Evolutionary conservation across 2,329 filamentous ascomycete genomes (phyloP), one percentile per base, ranked within the genome.

Genomic region (Aspergillus luchuensis): DNA sequence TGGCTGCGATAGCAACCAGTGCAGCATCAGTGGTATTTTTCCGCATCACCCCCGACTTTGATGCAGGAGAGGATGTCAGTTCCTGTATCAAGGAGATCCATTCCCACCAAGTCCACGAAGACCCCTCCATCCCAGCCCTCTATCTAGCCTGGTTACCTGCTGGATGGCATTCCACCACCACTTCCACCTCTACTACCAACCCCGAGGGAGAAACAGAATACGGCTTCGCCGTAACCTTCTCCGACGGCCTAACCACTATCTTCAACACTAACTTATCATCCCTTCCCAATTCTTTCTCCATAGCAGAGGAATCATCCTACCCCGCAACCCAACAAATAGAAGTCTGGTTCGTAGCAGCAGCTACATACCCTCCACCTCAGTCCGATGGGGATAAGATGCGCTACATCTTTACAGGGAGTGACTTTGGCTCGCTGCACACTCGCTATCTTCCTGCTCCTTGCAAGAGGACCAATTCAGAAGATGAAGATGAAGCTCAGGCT

Each of bases 1-100:
- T 90, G 3, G 82, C 96, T 56, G 92, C 87, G 8, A 87, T 89
- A 3, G 91, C 91, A 8, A 91, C 90, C 1, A 97, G 92, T 63
- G 91, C 89, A 74, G 64, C 77, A 89, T 48, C 68, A 17, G 68
- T 76, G 2, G 66, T 73, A 5, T 61, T 80, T 8, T 81, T 81
- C 49, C 68, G 73, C 13, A 63, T 75, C 7, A 28, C 8, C 7
- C 25, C 25, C 25, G 7, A 28, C 25, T 3, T 28, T 28, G 25
- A 28, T 28, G 25, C 25, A 0, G 25, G 25, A 8, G 25, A 28
- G 25, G 25, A 28, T 7, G 7, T 28, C 25, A 28, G 25, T 8
- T 8, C 25, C 7, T 28, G 25, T 28, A 28, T 28, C 1, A 62
- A 56, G 0, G 77, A 76, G 49, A 61, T 80, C n/a, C 75, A 71